phyloP scores from a whole-genome alignment of 2,329 filamentous ascomycete species.

The Metarhizium album region DNA sequence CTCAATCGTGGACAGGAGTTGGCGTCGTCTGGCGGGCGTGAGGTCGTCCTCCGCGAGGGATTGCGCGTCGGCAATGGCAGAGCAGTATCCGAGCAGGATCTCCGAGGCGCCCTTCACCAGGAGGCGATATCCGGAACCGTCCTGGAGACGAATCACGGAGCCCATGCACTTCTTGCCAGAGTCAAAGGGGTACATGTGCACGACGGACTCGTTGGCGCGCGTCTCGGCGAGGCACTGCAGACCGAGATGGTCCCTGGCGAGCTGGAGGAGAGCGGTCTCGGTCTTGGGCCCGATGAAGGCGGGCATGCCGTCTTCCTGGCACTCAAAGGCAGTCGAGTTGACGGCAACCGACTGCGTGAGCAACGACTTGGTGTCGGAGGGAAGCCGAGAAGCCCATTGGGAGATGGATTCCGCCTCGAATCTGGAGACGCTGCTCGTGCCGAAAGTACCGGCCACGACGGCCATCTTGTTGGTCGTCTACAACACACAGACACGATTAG shows the following conservation, averaged over 20 bases:
- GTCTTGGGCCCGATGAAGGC: constrained; percentile 44
- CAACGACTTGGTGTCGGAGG: constrained; percentile 19
- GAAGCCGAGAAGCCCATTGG: constrained; percentile 6
- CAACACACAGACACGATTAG: neutral
- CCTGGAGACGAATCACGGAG: constrained; percentile 35
- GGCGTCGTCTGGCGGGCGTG: constrained; percentile 40
- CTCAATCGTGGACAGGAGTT: constrained; percentile 40
- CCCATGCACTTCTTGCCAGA: constrained; percentile 44
- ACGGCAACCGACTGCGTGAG: constrained; percentile 35
- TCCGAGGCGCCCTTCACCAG: constrained; percentile 47
- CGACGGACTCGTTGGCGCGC: constrained; percentile 31
- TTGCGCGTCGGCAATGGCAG: constrained; percentile 28
- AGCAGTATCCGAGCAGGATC: constrained; percentile 35
- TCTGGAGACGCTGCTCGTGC: constrained; percentile 12
- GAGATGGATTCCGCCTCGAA: constrained; percentile 1
- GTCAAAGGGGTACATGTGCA: constrained; percentile 42
- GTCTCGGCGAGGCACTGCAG: constrained; percentile 33
- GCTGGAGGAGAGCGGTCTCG: constrained; percentile 39
- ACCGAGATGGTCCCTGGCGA: constrained; percentile 37
- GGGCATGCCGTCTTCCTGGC: constrained; percentile 27
- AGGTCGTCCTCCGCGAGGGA: constrained; percentile 40
- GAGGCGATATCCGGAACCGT: constrained; percentile 31
- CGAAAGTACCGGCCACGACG: constrained; percentile 13
- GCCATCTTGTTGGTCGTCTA: constrained; percentile 20
- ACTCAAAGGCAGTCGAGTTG: constrained; percentile 47